Conservation (phyloP, 202 grass and related monocot genomes). For the Panicum hallii region DNA sequence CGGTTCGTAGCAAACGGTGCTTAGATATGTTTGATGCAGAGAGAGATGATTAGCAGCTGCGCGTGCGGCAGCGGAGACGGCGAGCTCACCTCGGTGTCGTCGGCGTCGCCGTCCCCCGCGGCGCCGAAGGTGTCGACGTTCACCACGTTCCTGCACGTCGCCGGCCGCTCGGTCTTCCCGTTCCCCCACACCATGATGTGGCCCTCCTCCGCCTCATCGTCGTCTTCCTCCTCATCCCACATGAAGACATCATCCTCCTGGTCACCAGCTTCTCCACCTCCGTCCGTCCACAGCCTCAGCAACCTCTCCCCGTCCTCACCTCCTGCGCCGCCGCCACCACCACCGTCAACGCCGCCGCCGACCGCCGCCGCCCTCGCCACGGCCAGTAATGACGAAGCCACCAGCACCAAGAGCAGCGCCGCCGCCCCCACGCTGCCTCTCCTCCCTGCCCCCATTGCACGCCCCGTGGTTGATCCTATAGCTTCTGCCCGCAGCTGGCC, state of each 20-base stretch:
- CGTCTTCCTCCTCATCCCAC: constrained; percentile 47
- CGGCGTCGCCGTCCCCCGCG: constrained; percentile 62
- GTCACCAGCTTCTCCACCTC: constrained; percentile 5
- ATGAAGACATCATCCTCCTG: constrained; percentile 22
- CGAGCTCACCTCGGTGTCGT: constrained; percentile 78
- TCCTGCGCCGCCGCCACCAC: neutral
- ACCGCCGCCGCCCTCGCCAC: neutral
- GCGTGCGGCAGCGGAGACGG: too few relatives aligned
- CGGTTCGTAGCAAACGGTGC: neutral
- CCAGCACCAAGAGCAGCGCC: constrained; percentile 28
- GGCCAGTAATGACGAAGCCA: constrained; percentile 15
- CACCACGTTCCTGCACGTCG: constrained; percentile 57
- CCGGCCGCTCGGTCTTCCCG: neutral
- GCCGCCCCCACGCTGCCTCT: neutral
- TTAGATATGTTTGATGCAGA: neutral
- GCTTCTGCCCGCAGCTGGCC: neutral
- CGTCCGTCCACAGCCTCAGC: constrained; percentile 23
- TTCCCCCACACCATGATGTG: neutral
- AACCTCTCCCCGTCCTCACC: constrained; percentile 6
- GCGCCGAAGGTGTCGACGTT: constrained; percentile 88
- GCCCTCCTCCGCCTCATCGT: neutral
- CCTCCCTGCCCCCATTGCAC: constrained; percentile 39
- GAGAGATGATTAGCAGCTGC: neutral
- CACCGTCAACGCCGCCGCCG: neutral
- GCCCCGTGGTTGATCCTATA: neutral